Base-by-base conservation (phyloP, 2,329 filamentous ascomycete genomes). In the Trichoderma brevicompactum region DNA sequence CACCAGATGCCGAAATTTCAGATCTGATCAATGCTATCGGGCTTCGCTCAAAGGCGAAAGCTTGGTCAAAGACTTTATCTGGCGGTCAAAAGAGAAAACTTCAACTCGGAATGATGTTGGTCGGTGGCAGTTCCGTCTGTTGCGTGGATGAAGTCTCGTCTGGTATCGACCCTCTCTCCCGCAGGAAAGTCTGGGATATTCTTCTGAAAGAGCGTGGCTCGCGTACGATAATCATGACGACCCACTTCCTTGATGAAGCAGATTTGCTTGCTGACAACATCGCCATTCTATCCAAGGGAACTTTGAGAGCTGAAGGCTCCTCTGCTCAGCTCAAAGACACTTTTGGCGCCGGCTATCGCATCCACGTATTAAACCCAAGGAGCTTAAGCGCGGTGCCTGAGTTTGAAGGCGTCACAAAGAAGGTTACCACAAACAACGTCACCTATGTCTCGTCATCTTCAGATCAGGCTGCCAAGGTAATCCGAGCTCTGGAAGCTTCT, bases 101-200 rank as follows among this genome's bases (percentile, higher is more conserved):
- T 7, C 90, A 93, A 74, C 80, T 93, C 5, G 89, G 89, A 1
- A 90, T 92, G 82, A 92, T 92, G 89, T 87, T 93, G 67, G 90
- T 89, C 1, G 90, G 90, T 56, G 90, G 89, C 7, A 90, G 87
- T 52, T 84, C 83, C 17, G 83, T 93, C 3, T 92, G 90, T 74
- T 88, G 89, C 70, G 84, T 92, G 12, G 90, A 93, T 69, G 90
- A 93, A 73, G 89, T 92, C 6, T 89, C 87, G 8, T 90, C 87
- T 52, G 90, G 90, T 8, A 79, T 93, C 9, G 90, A 93, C 74
- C 89, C 90, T 0, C 77, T 93, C 0, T 90, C 87, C 8, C 81
- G 90, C 1, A 69, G 73, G 38, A 75, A 75, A 38, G 74, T 76
- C 15, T 76, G 74, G 74, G 74, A 92, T 68, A 92, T 92, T 63